Base-by-base conservation (phyloP, 768 basidiomycete genomes). In the Pulveroboletus sp. region DNA sequence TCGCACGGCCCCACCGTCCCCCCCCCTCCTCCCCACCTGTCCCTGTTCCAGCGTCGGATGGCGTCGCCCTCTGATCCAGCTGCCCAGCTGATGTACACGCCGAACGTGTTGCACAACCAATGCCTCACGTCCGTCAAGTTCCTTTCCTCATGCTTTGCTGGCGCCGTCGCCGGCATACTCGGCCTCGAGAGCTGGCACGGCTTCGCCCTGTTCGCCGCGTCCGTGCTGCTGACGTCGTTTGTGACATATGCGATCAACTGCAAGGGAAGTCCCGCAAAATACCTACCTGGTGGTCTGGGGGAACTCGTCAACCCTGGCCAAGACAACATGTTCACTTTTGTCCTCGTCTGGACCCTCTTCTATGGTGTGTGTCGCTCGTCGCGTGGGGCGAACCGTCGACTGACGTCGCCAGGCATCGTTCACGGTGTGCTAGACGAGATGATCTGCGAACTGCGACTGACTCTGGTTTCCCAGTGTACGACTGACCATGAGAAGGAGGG, bases 301-400 rank as follows among this genome's bases (percentile, higher is more conserved):
- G 87, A 87, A 47, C 70, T 95, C 33, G 70, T 85, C 41, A 91
- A 86, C 54, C 86, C 93, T 0, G 91, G 91, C 9, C 89, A 93
- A 69, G 93, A 96, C 68, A 93, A 92, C 56, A 72, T 85, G 15
- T 90, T 92, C 61, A 90, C 91, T 3, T 97, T 94, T 61, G 79
- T 97, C 50, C 79, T 96, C 27, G 85, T 88, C 18, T 97, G 93
- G 93, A 97, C 93, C 32, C 72, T 95, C 48, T 89, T 93, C 66
- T 95, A 89, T 66, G 93, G 89, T 91, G 59, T 51, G 86, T 70
- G 12, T 21, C 30, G 18, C 11, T 27, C 28, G 37, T 46, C 43
- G 43, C 27, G 18, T 36, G 11, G 32, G 3, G 24, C 41, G 41
- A 18, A 15, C 8, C 3, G 33, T 43, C 26, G 50, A 42, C 41